A percentile compares a stretch with the other conserved stretches of the same genome.
Evolutionary conservation across 129 eudicot genomes (phyloP).

Genomic region (Ambrosia trifida): DNA sequence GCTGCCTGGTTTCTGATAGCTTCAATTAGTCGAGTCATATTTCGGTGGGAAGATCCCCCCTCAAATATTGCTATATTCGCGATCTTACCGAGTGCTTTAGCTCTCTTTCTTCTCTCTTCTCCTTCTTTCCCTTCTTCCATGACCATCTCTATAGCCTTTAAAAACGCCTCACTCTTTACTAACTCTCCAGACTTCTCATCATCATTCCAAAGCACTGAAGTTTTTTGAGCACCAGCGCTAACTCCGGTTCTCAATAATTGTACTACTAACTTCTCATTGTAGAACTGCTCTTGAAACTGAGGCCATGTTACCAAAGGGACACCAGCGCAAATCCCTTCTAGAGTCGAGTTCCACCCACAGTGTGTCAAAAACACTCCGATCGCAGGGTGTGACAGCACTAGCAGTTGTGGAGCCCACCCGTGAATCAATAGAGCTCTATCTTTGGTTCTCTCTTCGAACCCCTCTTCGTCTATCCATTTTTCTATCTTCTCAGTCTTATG

Average conservation of each 20-base stretch:
- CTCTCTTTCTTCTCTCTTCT: slow-evolving; percentile 39
- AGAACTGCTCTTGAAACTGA: slow-evolving; percentile 55
- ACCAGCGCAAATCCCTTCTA: slow-evolving; percentile 58
- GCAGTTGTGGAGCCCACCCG: slow-evolving; percentile 75
- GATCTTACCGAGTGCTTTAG: slow-evolving; percentile 22
- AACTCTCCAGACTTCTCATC: slow-evolving; percentile 28
- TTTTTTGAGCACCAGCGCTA: slow-evolving; percentile 40
- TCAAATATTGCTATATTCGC: slow-evolving; percentile 41
- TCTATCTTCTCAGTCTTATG: slow-evolving; percentile 34
- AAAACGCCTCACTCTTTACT: slow-evolving; percentile 34
- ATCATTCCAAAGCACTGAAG: slow-evolving; percentile 16
- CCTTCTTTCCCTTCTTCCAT: slow-evolving; percentile 42
- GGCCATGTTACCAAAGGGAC: slow-evolving; percentile 71
- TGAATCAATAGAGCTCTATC: slow-evolving; percentile 47
- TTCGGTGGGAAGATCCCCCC: slow-evolving; percentile 46
- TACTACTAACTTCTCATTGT: slow-evolving; percentile 50
- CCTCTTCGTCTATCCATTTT: slow-evolving; percentile 42
- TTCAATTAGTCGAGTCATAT: slow-evolving; percentile 31
- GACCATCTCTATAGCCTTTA: slow-evolving; percentile 31
- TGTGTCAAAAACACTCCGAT: slow-evolving; percentile 62
- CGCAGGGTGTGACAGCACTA: slow-evolving; percentile 52
- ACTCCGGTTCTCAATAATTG: slow-evolving; percentile 48
- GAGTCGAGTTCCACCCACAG: slow-evolving; percentile 74
- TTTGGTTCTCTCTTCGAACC: slow-evolving; percentile 49
- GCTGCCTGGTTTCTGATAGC: slow-evolving; percentile 28